Conservation (phyloP, 2,329 filamentous ascomycete species). For the Sporothrix euskadiensis region DNA sequence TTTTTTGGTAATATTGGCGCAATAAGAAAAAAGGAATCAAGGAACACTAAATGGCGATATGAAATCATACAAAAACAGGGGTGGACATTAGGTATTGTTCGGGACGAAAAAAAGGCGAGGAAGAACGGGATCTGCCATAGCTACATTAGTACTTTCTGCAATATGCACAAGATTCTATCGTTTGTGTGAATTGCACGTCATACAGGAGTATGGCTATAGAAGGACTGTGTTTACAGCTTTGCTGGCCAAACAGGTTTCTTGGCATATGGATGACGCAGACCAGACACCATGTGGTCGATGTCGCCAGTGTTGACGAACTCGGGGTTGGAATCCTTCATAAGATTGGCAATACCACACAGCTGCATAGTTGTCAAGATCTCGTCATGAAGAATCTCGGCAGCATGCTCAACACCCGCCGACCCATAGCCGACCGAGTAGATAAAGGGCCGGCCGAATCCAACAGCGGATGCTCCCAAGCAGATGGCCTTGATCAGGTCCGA, state of each 20-base stretch:
- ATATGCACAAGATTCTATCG: background rate
- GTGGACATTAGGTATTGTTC: background rate
- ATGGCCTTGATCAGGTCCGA: conserved; percentile 49
- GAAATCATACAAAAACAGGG: background rate
- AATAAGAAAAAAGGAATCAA: background rate
- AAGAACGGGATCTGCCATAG: background rate
- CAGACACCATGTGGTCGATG: conserved; percentile 33
- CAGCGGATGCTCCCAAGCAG: conserved; percentile 45
- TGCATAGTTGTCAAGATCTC: conserved; percentile 45
- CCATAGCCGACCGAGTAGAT: conserved; percentile 47
- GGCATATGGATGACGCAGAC: conserved; percentile 28
- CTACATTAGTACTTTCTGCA: background rate
- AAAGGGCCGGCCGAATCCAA: conserved; percentile 51
- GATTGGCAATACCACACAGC: conserved; percentile 36
- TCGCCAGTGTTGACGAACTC: conserved; percentile 35
- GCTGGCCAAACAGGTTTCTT: conserved; percentile 28
- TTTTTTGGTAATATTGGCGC: background rate
- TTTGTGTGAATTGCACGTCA: too few relatives aligned
- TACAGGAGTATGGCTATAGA: background rate
- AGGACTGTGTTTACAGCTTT: conserved; percentile 9
- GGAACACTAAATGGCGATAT: background rate
- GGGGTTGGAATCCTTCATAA: conserved; percentile 33
- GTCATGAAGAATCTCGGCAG: conserved; percentile 42
- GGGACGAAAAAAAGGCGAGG: background rate
- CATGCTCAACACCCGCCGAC: conserved; percentile 49